Base-by-base conservation (phyloP, 768 basidiomycete species). In the Mycena galericulata region DNA sequence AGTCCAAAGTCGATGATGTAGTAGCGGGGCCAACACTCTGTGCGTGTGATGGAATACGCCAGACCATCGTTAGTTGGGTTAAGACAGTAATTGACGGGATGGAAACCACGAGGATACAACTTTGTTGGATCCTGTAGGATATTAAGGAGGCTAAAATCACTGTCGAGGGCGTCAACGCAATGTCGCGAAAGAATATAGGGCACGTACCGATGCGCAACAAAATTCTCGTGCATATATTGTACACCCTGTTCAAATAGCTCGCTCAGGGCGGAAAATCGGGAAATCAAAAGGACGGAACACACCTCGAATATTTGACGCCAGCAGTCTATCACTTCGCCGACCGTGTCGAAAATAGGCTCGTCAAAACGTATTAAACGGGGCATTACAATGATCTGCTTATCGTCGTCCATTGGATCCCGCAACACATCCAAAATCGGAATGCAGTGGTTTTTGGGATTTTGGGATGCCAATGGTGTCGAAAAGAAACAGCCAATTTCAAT, bases 281-380 rank as follows among this genome's bases (percentile, higher is more conserved):
- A 8, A 50, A 47, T 14, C n/a, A 4, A 27, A 41, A 20, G 17
- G 24, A 26, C 29, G 6, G 17, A 41, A 50, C 64, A 41, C 14
- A 79, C 76, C 72, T 78, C 79, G 15, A 79, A 78, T n/a, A 79
- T 38, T 43, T 79, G 75, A 15, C 65, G 65, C 26, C 78, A 72
- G n/a, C 74, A 79, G 1, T 77, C 75, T 4, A 79, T 55, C 3
- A 75, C 68, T 45, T 80, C 79, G 14, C 75, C 75, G 0, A 73
- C 20, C 1, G 72, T 65, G 0, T 74, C 73, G 26, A 79, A 77
- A 0, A 30, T 38, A 3, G 73, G 73, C 2, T 75, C 18, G 18
- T 29, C 32, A 15, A 72, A 80, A 14, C 34, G 36, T 2, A 74
- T 70, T 7, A 79, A 63, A 3, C 75, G 64, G 2, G 80, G 80